Evolutionary conservation across 768 basidiomycete genomes (phyloP).

Genomic region (Leucocoprinus birnbaumii): DNA sequence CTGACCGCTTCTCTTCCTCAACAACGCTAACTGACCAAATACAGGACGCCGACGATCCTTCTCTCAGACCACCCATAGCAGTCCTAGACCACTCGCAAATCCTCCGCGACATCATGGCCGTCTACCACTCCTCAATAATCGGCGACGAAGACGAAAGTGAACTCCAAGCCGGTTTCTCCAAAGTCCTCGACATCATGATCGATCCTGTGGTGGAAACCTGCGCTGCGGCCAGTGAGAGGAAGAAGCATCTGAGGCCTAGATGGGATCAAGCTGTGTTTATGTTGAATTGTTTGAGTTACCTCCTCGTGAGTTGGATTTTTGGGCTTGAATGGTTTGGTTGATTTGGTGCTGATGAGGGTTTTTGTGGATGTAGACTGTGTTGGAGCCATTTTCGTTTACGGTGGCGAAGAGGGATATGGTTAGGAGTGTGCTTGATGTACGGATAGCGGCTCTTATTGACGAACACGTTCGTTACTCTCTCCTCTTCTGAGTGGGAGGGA

Average conservation of each 20-base stretch:
- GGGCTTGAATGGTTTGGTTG: not conserved
- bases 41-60: conserved; percentile 67
- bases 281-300: conserved; percentile 81
- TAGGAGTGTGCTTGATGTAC: conserved; percentile 55
- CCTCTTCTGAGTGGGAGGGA: not conserved
- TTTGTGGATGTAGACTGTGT: conserved; percentile 42
- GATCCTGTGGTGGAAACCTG: conserved; percentile 85
- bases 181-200: conserved; percentile 79
- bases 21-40: conserved; percentile 10
- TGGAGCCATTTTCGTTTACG: conserved; percentile 72
- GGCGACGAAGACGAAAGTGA: conserved; percentile 52
- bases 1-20: not conserved
- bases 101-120: conserved; percentile 83
- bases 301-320: conserved; percentile 53
- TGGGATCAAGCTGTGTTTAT: conserved; percentile 88
- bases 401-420: conserved; percentile 54
- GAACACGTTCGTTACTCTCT: conserved; percentile 67
- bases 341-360: too few species aligned
- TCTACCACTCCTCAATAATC: conserved; percentile 84
- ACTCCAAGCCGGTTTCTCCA: conserved; percentile 49
- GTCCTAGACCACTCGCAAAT: conserved; percentile 84
- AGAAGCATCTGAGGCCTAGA: conserved; percentile 44
- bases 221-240: conserved; percentile 61
- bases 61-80: conserved; percentile 68
- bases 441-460: conserved; percentile 63